phyloP scores from a whole-genome alignment of 1,139 yeast species.

The Yamadazyma sp. region DNA sequence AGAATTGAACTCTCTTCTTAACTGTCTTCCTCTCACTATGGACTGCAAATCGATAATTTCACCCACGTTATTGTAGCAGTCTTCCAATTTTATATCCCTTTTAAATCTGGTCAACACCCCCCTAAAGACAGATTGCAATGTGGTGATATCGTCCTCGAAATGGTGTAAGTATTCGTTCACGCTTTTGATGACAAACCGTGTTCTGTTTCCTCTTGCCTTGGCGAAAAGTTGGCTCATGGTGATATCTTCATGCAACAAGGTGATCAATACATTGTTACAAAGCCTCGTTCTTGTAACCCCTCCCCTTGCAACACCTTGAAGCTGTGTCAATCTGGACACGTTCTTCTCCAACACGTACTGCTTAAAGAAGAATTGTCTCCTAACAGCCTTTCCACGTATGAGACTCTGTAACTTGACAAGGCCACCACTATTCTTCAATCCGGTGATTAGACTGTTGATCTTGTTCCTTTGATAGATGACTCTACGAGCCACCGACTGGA shows the following conservation, averaged over 20 bases:
- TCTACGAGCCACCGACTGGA: slow-evolving; percentile 39
- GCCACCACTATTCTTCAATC: slow-evolving; percentile 15
- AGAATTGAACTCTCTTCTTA: slow-evolving; percentile 35
- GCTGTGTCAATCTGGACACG: slow-evolving; percentile 23
- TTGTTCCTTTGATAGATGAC: slow-evolving; percentile 23
- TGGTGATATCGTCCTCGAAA: slow-evolving; percentile 25
- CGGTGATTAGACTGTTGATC: slow-evolving; percentile 14
- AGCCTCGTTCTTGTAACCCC: slow-evolving; percentile 47
- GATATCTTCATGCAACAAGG: slow-evolving; percentile 41
- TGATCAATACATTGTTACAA: slow-evolving; percentile 44
- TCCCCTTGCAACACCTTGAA: slow-evolving; percentile 58
- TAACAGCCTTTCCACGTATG: slow-evolving; percentile 29
- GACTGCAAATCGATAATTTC: slow-evolving; percentile 51
- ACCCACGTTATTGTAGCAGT: slow-evolving; percentile 45
- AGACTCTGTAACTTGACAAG: slow-evolving; percentile 33
- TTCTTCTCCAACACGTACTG: slow-evolving; percentile 19
- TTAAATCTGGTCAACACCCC: slow-evolving; percentile 54
- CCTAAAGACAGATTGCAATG: slow-evolving; percentile 38
- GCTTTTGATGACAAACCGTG: slow-evolving; percentile 28
- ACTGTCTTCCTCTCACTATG: slow-evolving; percentile 42
- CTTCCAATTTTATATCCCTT: slow-evolving; percentile 51
- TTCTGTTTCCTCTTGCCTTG: slow-evolving; percentile 42
- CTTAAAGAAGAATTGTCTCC: slow-evolving; percentile 21
- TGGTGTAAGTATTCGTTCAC: slow-evolving; percentile 24
- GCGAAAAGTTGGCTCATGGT: slow-evolving; percentile 43